Base-by-base conservation (phyloP, 139 green algal genomes). In the Chloropicon primus region DNA sequence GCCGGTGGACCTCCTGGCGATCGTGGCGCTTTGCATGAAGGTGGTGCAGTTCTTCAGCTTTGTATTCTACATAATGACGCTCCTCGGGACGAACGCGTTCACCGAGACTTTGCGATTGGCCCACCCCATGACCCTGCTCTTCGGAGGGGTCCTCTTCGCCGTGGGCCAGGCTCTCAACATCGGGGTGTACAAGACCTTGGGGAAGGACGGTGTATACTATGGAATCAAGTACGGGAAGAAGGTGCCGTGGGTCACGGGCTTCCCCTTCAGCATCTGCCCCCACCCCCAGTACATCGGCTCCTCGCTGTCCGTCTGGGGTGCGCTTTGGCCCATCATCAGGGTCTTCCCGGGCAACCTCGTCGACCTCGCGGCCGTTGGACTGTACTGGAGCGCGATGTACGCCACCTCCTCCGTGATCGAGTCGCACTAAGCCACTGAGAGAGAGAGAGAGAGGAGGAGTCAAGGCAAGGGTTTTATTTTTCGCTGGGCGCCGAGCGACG, bases 221-320 rank as follows among this genome's bases (percentile, higher is more conserved):
- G 91, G 91, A 22, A 83, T 85, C 81, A 90, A 90, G 54, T 81
- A 94, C 71, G 91, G 91, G 28, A 78, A 85, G 25, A 84, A 73
- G 54, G 79, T 93, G 1, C 88, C 89, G 3, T 96, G 91, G 91
- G 82, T 89, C 21, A 80, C 75, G 2, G 90, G 87, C 24, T 96
- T 91, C 79, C 91, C 91, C 2, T 96, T 96, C 81, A 87, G 84
- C 71, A 73, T 87, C 0, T 80, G 92, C n/a, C 28, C 54, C 0
- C 91, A 96, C 78, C 91, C 91, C 2, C 91, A 95, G 77, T 95
- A 95, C 76, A 78, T 94, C 0, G 91, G 91, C 22, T 86, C 82
- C 26, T 81, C 89, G 26, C 21, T 90, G n/a, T 86, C 29, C n/a
- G 75, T 62, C 41, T 62, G 41, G 41, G 41, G 41, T 17, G 41